Evolutionary conservation across 768 basidiomycete genomes (phyloP), one percentile per base, ranked within the genome.

Genomic region (Tubosaeta sp.): DNA sequence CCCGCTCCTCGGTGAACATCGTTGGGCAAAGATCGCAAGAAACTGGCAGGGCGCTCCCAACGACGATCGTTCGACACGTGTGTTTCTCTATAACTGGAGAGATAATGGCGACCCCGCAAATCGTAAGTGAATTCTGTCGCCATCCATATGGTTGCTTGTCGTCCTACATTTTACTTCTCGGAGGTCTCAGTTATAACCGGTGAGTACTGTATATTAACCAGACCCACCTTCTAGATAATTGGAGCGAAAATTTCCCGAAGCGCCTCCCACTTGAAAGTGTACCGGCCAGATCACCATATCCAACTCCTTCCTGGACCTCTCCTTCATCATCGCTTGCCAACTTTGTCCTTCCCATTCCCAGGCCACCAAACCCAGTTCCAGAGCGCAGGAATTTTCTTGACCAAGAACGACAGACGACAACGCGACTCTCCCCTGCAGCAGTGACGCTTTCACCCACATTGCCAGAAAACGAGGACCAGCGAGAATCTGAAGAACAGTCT

Each of bases 31-130:
- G 10, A 49, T 68, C 25, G 42, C 43, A 5, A 51, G 29, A 22
- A n/a, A n/a, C 3, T 62, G 60, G 53, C n/a, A 13, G 0, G 54
- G 54, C 2, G 1, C 25, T 16, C 52, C 51, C n/a, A n/a, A 57
- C 4, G 54, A 65, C 31, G 22, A 29, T 13, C 45, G 29, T 3
- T 44, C 68, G 1, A 67, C 64, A 1, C 45, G 48, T 6, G 55
- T 66, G 4, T 68, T 69, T 35, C 25, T 60, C 21, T 68, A 69
- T 35, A 68, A 69, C 44, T 68, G 63, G 66, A 54, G 47, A 24
- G 59, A 60, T 11, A 62, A 68, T 2, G 68, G 67, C 7, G 66
- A 68, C 40, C 68, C 68, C 29, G 48, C 57, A 31, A 62, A 60
- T 30, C 67, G 68, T 69, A 24, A 53, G 66, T 63, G 13, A 10